Evolutionary conservation across 2,329 filamentous ascomycete species (phyloP).

Genomic region (Microcyclospora pomicola): DNA sequence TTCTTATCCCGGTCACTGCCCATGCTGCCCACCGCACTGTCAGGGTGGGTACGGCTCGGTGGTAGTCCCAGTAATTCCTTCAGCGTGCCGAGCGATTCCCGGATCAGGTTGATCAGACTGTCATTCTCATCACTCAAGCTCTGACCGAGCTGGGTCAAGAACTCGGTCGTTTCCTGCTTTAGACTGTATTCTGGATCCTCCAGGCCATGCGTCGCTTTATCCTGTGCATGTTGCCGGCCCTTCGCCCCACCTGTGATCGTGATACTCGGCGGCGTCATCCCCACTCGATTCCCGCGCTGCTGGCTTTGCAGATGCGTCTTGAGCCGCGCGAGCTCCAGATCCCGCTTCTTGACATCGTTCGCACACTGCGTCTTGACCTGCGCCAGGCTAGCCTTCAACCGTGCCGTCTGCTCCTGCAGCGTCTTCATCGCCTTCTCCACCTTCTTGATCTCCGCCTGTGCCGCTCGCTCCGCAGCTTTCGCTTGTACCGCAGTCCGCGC

Average conservation of each 20-base stretch:
- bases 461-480: slow-evolving; percentile 55
- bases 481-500: slow-evolving; percentile 56
- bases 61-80: slow-evolving; percentile 47
- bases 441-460: slow-evolving; percentile 71
- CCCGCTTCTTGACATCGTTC: slow-evolving; percentile 80
- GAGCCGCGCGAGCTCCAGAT: slow-evolving; percentile 74
- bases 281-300: slow-evolving; percentile 34
- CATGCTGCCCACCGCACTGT: slow-evolving; percentile 20
- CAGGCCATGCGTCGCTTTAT: slow-evolving; percentile 36
- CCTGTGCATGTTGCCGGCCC: slow-evolving; percentile 11
- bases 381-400: slow-evolving; percentile 63
- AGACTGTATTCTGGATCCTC: slow-evolving; percentile 52
- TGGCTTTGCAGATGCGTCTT: slow-evolving; percentile 71
- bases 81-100: slow-evolving; percentile 56
- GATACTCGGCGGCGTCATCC: slow-evolving; percentile 34
- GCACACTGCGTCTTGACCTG: slow-evolving; percentile 79
- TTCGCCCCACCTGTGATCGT: slow-evolving; percentile 37
- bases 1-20: slow-evolving; percentile 15
- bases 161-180: slow-evolving; percentile 77
- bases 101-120: slow-evolving; percentile 56
- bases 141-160: slow-evolving; percentile 71
- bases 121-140: slow-evolving; percentile 88
- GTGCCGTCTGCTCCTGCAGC: slow-evolving; percentile 71
- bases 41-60: slow-evolving; percentile 18
- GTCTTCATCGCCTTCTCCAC: slow-evolving; percentile 59